phyloP scores from a whole-genome alignment of 2,329 filamentous ascomycete species.

The Cladorrhinum sp. region DNA sequence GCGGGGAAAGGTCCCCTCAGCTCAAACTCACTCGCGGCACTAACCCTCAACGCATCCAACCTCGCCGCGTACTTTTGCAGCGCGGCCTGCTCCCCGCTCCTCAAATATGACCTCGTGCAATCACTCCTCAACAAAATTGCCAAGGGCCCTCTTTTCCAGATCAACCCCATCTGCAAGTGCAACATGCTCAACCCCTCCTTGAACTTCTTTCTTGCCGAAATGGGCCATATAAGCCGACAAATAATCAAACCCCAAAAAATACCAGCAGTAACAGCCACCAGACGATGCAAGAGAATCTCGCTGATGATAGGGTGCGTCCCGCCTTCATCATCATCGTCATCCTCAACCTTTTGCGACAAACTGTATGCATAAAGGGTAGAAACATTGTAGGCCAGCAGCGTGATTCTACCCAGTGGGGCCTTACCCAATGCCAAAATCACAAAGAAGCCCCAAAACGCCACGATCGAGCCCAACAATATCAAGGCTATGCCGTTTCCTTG shows the following conservation, averaged over 20 bases:
- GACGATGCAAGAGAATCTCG: conserved; percentile 83
- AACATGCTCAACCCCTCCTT: conserved; percentile 86
- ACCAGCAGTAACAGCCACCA: conserved; percentile 79
- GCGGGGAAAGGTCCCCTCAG: conserved; percentile 83
- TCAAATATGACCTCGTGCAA: conserved; percentile 69
- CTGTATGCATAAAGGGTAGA: conserved; percentile 93
- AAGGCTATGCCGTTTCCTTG: conserved; percentile 71
- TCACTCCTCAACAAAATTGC: conserved; percentile 65
- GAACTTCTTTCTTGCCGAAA: conserved; percentile 82
- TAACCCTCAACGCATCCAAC: conserved; percentile 68
- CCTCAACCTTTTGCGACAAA: conserved; percentile 72
- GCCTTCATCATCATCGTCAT: conserved; percentile 85
- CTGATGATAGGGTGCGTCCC: conserved; percentile 79
- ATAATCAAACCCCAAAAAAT: conserved; percentile 91
- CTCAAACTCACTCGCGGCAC: conserved; percentile 83
- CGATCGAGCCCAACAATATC: conserved; percentile 76
- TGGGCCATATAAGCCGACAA: conserved; percentile 88
- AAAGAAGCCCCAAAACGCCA: conserved; percentile 82
- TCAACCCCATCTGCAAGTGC: conserved; percentile 90
- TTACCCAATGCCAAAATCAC: conserved; percentile 82
- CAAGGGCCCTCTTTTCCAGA: conserved; percentile 92
- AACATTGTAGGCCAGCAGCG: conserved; percentile 93
- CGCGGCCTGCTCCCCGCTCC: conserved; percentile 80
- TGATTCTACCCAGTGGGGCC: conserved; percentile 88
- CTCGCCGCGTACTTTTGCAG: conserved; percentile 77